Evolutionary conservation across 1,284 basidiomycete species (phyloP).

Genomic region (Rhodotorula sp.): DNA sequence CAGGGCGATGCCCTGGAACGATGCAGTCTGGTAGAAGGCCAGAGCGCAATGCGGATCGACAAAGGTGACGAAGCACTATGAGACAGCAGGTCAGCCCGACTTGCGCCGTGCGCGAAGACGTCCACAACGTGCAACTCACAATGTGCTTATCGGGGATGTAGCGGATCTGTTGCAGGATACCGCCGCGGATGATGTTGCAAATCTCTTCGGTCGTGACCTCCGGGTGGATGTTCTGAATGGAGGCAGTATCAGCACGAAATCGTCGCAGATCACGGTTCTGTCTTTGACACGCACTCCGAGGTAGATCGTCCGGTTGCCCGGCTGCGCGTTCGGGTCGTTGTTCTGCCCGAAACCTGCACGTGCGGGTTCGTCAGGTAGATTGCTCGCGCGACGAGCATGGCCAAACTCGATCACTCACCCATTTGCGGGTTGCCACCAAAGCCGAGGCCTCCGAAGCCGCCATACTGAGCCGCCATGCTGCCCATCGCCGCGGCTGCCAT

Average conservation of each 20-base stretch:
- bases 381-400: background rate
- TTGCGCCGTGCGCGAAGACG: background rate
- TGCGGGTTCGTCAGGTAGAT: conserved; percentile 45
- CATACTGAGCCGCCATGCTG: conserved; percentile 41
- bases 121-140: conserved; percentile 58
- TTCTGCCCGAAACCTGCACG: conserved; percentile 12
- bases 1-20: conserved; percentile 78
- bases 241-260: background rate
- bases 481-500: conserved; percentile 49
- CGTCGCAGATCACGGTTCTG: background rate
- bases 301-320: conserved; percentile 82
- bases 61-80: conserved; percentile 45
- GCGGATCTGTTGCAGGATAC: conserved; percentile 76
- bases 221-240: conserved; percentile 70
- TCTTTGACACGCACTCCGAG: conserved; percentile 50
- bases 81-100: background rate
- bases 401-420: background rate
- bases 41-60: conserved; percentile 71
- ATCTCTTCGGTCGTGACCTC: conserved; percentile 88
- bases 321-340: conserved; percentile 41
- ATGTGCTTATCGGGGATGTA: conserved; percentile 94
- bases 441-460: conserved; percentile 53
- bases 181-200: conserved; percentile 88
- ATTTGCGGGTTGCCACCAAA: conserved; percentile 35
- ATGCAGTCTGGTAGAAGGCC: conserved; percentile 85